Evolutionary conservation across 257 asterid species (phyloP), one percentile per base, ranked within the genome.

Genomic region (Nicotiana noctiflora): DNA sequence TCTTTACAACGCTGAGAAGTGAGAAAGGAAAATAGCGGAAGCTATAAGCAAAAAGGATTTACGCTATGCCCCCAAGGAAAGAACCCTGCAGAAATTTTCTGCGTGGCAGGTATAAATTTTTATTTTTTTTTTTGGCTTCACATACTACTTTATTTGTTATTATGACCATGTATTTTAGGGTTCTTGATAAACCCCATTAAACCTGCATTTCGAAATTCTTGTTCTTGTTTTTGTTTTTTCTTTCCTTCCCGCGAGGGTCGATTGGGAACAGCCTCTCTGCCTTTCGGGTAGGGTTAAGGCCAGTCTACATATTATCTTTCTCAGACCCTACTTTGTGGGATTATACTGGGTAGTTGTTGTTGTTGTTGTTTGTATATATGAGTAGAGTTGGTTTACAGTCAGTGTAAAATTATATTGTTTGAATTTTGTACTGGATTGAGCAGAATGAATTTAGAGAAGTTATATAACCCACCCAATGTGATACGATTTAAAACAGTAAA

Each of bases 1-100:
- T 10, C 55, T 12, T 13, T 51, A 51, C 55, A 51, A 12, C 55
- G 11, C 46, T 40, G 46, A 40, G 5, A 23, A 65, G 4, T 65
- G 9, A 21, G 13, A 68, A 68, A 17, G 6, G 0, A 68, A 2
- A 34, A 1, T 75, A 7, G 11, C 46, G 46, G 46, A 40, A 40
- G 11, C 3, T 40, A 40, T 40, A 40, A 40, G 49, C 3, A 40
- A 40, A 40, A 40, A 40, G 2, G 12, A 75, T 40, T 27, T 0
- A 49, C 2, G 60, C 78, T 68, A 94, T 95, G 98, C 94, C 95
- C 77, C 98, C 94, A 6, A 90, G 82, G 72, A 86, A 83, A 82
- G 97, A 93, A 74, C 84, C 82, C 68, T 92, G 99, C 76, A 84
- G 95, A 82, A 88, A 91, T 88, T 95, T 95, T 84, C 89, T 83